Base-by-base conservation (phyloP, 78 protist species). In the slime mould (Dictyostelium discoideum) region DNA sequence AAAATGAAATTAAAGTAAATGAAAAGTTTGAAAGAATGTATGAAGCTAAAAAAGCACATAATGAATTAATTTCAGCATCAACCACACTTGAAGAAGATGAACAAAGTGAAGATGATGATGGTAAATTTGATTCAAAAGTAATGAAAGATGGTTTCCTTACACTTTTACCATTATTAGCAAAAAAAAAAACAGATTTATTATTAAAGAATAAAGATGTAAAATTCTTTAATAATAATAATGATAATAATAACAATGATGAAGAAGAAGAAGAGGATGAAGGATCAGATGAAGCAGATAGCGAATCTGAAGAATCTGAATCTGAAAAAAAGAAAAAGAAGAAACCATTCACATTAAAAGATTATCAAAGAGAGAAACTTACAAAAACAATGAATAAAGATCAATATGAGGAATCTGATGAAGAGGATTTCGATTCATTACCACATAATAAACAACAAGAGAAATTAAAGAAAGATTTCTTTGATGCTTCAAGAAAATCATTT, bases 91-190 rank as follows among this genome's bases (percentile, higher is more conserved):
- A 78, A 39, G 95, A 90, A 39, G 87, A 73, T 46, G 95, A 90
- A 54, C 83, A 16, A 5, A 40, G 81, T 90, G 95, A 90, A 26
- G 95, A 90, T 90, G 95, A 90, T 32, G 84, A 90, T 24, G 95
- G 84, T 40, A 82, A 54, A 39, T 73, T 48, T 5, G 95, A 90
- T 50, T 82, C 95, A 29, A 82, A 82, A 22, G 26, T 10, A 63
- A 81, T 65, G 88, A 81, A 44, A 54, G 95, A 90, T 82, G 88
- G 76, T 50, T 90, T 90, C 69, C 44, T 90, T 22, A 72, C 84
- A 18, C 42, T 90, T 8, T 50, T 90, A 29, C 88, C 95, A 90
- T 44, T 90, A 57, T 72, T 90, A 39, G 73, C 48, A 46, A 82
- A 69, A 1, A 90, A 82, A 29, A 85, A 42, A 81, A 42, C 82